Percentiles rank a stretch among this genome's conserved stretches.
phyloP scores from a whole-genome alignment of 2,329 filamentous ascomycete species.

The Botryotinia convoluta region DNA sequence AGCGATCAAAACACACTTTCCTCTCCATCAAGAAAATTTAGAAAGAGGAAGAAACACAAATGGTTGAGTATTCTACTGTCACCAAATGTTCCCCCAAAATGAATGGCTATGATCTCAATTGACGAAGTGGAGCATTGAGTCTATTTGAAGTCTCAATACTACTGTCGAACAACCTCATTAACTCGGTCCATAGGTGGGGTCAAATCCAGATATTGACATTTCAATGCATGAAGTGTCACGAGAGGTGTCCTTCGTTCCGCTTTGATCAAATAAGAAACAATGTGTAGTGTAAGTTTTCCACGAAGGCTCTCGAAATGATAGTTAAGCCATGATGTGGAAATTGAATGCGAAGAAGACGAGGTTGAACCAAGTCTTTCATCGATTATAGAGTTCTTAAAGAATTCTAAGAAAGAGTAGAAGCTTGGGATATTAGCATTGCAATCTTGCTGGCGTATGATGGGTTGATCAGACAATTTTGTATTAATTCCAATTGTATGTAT shows the following conservation, averaged over 20 bases:
- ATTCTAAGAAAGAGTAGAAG: background rate
- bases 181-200: background rate
- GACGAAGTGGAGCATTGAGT: background rate
- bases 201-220: background rate
- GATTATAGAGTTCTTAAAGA: background rate
- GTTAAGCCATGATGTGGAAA: background rate
- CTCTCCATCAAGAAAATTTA: no score
- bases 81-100: background rate
- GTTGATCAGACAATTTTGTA: no score
- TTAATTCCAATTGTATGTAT: background rate
- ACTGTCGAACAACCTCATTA: background rate
- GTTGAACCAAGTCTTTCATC: background rate
- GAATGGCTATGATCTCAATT: background rate
- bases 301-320: background rate
- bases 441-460: background rate
- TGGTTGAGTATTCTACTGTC: background rate
- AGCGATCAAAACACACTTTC: background rate
- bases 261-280: background rate
- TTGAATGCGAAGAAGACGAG: background rate
- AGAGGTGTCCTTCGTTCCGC: background rate
- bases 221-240: slow-evolving; percentile 4
- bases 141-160: background rate
- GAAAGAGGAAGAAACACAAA: background rate
- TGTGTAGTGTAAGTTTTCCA: background rate
- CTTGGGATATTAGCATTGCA: background rate